Evolutionary conservation across 129 eudicot species (phyloP).

Genomic region (Flaveria trinervia): DNA sequence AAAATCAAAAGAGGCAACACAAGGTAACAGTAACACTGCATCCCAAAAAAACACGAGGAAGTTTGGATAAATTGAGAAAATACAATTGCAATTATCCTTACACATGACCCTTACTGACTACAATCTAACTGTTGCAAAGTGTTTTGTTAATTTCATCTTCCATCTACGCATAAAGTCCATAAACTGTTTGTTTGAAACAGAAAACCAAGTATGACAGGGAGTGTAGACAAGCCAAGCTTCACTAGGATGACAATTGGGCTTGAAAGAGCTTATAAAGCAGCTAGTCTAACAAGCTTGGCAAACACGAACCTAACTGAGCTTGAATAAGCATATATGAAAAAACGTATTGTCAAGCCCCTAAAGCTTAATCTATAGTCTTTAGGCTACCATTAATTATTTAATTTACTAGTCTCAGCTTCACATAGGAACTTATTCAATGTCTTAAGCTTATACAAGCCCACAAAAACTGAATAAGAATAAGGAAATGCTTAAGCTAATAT

Average conservation of each 20-base stretch:
- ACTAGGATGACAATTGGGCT: background rate
- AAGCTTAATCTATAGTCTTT: background rate
- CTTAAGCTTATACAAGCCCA: background rate
- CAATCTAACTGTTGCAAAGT: background rate
- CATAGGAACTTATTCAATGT: background rate
- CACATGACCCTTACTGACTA: slow-evolving; percentile 1
- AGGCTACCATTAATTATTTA: background rate
- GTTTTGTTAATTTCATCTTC: background rate
- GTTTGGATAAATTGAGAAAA: background rate
- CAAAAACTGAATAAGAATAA: too few relatives aligned
- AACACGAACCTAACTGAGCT: background rate
- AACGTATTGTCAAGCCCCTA: background rate
- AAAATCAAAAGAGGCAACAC: background rate
- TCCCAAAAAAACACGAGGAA: background rate
- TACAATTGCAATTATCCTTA: background rate
- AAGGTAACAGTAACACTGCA: background rate
- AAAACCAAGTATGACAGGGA: background rate
- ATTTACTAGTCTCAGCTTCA: background rate
- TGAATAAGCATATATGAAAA: background rate
- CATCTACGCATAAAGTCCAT: background rate
- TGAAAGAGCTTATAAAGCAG: background rate
- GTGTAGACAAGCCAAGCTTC: background rate
- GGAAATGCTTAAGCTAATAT: background rate
- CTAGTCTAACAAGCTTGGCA: background rate
- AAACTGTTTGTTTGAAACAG: background rate